phyloP scores from a whole-genome alignment of 495 filamentous ascomycete species.

The Penicillium alfredii region DNA sequence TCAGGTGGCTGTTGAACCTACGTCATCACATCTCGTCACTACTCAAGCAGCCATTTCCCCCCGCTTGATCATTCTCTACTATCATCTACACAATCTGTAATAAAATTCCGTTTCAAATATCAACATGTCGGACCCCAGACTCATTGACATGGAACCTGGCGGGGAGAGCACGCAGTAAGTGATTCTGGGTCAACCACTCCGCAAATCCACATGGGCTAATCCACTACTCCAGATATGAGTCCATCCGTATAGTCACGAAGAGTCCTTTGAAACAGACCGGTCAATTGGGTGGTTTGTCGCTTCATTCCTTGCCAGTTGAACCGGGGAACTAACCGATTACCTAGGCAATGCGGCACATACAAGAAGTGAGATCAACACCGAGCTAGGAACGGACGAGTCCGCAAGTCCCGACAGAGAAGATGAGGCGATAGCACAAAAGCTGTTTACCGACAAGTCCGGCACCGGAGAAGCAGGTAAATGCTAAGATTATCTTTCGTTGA shows the following conservation, averaged over 20 bases:
- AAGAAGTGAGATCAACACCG: conserved; percentile 22
- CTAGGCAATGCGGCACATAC: conserved; percentile 26
- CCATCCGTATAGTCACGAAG: conserved; percentile 42
- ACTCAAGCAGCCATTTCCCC: conserved; percentile 2
- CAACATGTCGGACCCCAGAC: conserved; percentile 32
- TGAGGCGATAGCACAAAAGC: conserved; percentile 22
- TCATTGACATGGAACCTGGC: conserved; percentile 58
- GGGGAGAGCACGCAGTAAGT: conserved; percentile 58
- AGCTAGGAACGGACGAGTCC: conserved; percentile 5
- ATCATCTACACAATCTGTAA: no score
- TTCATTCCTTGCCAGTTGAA: neutral
- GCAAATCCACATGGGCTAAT: neutral
- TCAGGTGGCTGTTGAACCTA: conserved; percentile 12
- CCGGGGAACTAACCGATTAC: conserved; percentile 2
- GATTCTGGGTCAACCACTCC: neutral
- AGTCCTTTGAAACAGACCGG: conserved; percentile 51
- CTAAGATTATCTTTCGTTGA: conserved; percentile 23
- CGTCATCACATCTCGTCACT: conserved; percentile 23
- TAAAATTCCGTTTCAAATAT: no score
- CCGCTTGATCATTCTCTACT: neutral
- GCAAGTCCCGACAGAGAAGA: conserved; percentile 17
- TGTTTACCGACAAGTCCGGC: conserved; percentile 21
- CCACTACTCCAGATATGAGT: conserved; percentile 50
- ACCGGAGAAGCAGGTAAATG: conserved; percentile 32
- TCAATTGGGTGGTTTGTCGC: conserved; percentile 49